Evolutionary conservation across 805 yeast genomes (phyloP), one percentile per base, ranked within the genome.

Genomic region (Saccharomycopsis lassenensis): DNA sequence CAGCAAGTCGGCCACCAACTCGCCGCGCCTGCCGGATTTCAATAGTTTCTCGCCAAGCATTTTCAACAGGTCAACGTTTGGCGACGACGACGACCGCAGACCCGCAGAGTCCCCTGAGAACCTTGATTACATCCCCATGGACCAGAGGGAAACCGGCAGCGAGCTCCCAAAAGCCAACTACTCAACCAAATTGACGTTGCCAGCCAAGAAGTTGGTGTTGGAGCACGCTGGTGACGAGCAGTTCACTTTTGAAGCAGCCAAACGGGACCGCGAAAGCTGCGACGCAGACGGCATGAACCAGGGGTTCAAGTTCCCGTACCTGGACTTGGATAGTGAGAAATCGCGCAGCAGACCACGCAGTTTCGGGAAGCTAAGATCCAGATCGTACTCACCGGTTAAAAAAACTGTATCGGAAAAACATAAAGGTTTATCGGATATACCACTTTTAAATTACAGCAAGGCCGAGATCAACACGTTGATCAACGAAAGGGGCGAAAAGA

Each of bases 381-480:
- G 35, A 15, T 33, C 31, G 7, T 18, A 12, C 14, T 32, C 35
- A n/a, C 30, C 37, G 11, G 36, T 18, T 19, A 26, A 25, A n/a
- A 24, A 7, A 14, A 15, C 19, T 5, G 19, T 5, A 8, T 14
- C 11, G 15, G 21, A 20, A 7, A 8, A 21, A 29, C 12, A 21
- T n/a, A n/a, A n/a, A n/a, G n/a, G n/a, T n/a, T n/a, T n/a, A n/a
- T n/a, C n/a, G n/a, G n/a, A 25, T 12, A 12, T 5, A 11, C 42
- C 42, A 1, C 32, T 39, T 20, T 25, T 34, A n/a, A 35, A 28
- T 23, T 35, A 35, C 15, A 39, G 34, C 8, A 30, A 23, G 8
- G 31, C 42, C 8, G 42, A 39, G 7, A 38, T 38, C 27, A 38
- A 38, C 23, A 24, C 29, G 7, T 24, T 38, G 29, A 38, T 33